Base-by-base conservation (phyloP, 805 yeast genomes). In the Priceomyces haplophilus region DNA sequence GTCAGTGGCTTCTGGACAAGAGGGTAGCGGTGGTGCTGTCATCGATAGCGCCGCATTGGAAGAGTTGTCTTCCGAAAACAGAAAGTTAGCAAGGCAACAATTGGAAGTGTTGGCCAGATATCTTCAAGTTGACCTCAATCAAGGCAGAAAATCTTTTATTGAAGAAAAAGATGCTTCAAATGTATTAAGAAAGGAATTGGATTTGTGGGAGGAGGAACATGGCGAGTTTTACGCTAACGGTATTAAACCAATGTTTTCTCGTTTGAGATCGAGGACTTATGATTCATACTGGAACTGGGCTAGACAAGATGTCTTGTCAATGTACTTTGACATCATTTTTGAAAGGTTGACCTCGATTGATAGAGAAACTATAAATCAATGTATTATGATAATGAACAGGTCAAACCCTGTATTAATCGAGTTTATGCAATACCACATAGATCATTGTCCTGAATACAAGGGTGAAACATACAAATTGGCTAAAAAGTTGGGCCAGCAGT, bases 281-380 rank as follows among this genome's bases (percentile, higher is more conserved):
- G 98, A 93, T 69, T 89, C 97, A 17, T 89, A 90, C 69, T 93
- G 99, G 99, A 95, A 95, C 69, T 93, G 99, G 99, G 97, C 98
- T 37, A 87, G 97, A 69, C 99, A 93, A 75, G 96, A 93, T 64
- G 86, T 93, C 47, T 73, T 93, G 55, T 80, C 89, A 38, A 84
- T 93, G 88, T 93, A 87, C 72, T 93, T 80, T 63, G 97, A 93
- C 68, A 89, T 93, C 58, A 89, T 93, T 55, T 95, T 93, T 66
- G 99, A 99, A 65, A 84, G 87, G 51, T 78, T 85, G 50, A 81
- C 89, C 48, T 83, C 88, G 46, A 85, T 93, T 52, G 98, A 93
- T 67, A 82, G 99, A 65, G 97, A 93, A 72, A 89, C 95, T 50
- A 95, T 93, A 48, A 80, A 91, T 51, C 96, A 89, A 64, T 95